A percentile compares a stretch with the other conserved stretches of the same genome.
These are phyloP conservation scores for Endothia cerciana DNA, from an alignment of 2,329 filamentous ascomycete species.

Conservation along the genomic window DNA sequence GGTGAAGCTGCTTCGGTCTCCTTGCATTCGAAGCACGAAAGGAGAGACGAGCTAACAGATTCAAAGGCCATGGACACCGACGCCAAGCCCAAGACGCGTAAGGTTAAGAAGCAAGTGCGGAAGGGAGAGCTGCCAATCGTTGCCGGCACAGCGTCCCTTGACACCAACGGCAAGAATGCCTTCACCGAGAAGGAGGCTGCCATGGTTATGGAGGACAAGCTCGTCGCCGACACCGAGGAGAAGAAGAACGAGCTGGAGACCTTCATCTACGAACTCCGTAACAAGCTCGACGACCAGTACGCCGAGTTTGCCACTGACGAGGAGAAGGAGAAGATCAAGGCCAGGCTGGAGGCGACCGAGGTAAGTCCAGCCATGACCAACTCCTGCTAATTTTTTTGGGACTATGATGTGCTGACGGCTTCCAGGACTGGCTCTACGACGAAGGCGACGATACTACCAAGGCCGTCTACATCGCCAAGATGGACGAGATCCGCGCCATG, in stretches of 20 bases:
- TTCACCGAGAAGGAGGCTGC: conserved; percentile 79
- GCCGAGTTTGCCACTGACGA: conserved; percentile 87
- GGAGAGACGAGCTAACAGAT: conserved; percentile 25
- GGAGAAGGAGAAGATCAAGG: conserved; percentile 85
- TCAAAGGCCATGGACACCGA: conserved; percentile 85
- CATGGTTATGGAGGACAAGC: conserved; percentile 98
- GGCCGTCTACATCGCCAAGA: conserved; percentile 90
- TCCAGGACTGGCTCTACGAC: conserved; percentile 97
- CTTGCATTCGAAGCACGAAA: neutral
- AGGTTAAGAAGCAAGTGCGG: conserved; percentile 99
- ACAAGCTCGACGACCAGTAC: conserved; percentile 91
- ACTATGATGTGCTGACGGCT: conserved; percentile 29
- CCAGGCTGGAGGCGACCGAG: conserved; percentile 83
- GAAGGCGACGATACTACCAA: conserved; percentile 95
- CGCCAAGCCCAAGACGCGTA: conserved; percentile 78
- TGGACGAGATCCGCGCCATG: conserved; percentile 90
- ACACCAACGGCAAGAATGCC: conserved; percentile 67
- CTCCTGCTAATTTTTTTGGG: conserved; percentile 26
- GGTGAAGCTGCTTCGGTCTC: conserved; percentile 16
- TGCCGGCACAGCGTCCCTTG: conserved; percentile 79
- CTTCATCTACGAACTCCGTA: conserved; percentile 94
- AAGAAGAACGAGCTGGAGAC: conserved; percentile 99
- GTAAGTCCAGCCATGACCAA: conserved; percentile 56
- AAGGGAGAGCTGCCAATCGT: conserved; percentile 94
- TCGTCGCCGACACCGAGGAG: conserved; percentile 96